Base-by-base conservation (phyloP, 768 basidiomycete genomes). In the Favolaschia claudopus region DNA sequence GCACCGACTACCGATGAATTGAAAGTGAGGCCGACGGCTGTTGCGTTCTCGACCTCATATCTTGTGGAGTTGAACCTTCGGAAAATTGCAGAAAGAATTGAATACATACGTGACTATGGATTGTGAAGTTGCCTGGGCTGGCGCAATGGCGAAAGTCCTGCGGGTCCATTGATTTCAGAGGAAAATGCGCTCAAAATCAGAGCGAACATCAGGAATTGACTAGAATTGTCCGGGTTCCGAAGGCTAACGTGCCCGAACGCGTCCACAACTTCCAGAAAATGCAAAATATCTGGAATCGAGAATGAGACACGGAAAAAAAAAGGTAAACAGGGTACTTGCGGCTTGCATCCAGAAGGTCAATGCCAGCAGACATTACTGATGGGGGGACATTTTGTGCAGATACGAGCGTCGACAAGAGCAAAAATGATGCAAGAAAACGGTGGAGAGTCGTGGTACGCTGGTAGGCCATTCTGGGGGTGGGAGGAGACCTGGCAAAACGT, bases 101-200 rank as follows among this genome's bases (percentile, higher is more conserved):
- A 24, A 20, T 10, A 28, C 52, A 13, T 51, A 58, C 62, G 64
- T 68, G 17, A 65, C 67, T 31, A 68, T 60, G 25, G 55, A 60
- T 44, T 65, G 62, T 4, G 67, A 63, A 14, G 67, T 65, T 19
- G 67, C 62, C n/a, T 56, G 56, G 22, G 67, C 67, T n/a, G 67
- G 67, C 17, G 67, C 67, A 29, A 68, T 64, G 7, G 67, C 58
- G 37, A 65, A 67, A 20, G 66, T 62, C 66, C 66, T 67, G 34
- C 28, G 15, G 7, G 31, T 20, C 4, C 34, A 19, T 7, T 22
- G 17, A 19, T 25, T 33, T 6, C n/a, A n/a, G n/a, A n/a, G n/a
- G 28, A 7, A 47, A 37, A 12, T 37, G 7, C 14, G 15, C 13
- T 17, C n/a, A 5, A 29, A 13, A 8, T 4, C 3, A 31, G 1